These are phyloP conservation scores for Cytospora chrysosperma DNA, from an alignment of 2,329 filamentous ascomycete species.

Conservation along the genomic window DNA sequence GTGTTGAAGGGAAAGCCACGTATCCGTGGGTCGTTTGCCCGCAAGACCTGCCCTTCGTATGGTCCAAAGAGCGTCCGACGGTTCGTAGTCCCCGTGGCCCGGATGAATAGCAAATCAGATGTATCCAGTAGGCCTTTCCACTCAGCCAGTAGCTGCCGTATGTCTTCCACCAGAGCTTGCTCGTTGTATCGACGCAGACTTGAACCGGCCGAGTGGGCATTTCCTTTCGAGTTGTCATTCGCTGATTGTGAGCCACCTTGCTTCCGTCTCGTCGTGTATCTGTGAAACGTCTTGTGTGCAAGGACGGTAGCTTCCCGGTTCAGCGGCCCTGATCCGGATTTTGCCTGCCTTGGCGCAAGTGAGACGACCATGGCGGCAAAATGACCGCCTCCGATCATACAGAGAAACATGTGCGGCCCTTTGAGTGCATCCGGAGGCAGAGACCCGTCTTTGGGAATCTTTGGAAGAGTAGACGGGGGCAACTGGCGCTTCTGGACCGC, in stretches of 20 bases:
- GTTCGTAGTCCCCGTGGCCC: conserved; percentile 85
- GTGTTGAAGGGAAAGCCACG: conserved; percentile 93
- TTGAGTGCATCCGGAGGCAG: conserved; percentile 57
- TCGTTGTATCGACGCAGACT: conserved; percentile 92
- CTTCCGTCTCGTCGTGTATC: conserved; percentile 93
- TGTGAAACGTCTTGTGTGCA: conserved; percentile 96
- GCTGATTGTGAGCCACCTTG: conserved; percentile 94
- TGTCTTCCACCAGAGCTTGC: conserved; percentile 82
- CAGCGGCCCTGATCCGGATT: conserved; percentile 65
- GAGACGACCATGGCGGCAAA: conserved; percentile 97
- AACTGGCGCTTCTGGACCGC: conserved; percentile 77
- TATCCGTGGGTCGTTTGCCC: conserved; percentile 74
- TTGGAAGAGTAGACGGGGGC: conserved; percentile 54
- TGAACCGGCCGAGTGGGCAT: conserved; percentile 90
- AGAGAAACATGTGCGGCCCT: conserved; percentile 87
- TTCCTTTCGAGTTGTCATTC: conserved; percentile 90
- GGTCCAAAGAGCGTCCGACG: conserved; percentile 84
- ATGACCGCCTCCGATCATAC: conserved; percentile 97
- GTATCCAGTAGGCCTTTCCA: conserved; percentile 87
- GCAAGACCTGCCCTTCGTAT: conserved; percentile 84
- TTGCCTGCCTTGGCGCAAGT: conserved; percentile 74
- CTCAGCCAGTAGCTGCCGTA: conserved; percentile 74
- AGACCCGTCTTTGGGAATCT: conserved; percentile 57
- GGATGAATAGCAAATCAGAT: conserved; percentile 81
- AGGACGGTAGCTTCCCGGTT: conserved; percentile 85